Conservation (phyloP, 2,329 filamentous ascomycete genomes). For the Trichoderma aggressivum region DNA sequence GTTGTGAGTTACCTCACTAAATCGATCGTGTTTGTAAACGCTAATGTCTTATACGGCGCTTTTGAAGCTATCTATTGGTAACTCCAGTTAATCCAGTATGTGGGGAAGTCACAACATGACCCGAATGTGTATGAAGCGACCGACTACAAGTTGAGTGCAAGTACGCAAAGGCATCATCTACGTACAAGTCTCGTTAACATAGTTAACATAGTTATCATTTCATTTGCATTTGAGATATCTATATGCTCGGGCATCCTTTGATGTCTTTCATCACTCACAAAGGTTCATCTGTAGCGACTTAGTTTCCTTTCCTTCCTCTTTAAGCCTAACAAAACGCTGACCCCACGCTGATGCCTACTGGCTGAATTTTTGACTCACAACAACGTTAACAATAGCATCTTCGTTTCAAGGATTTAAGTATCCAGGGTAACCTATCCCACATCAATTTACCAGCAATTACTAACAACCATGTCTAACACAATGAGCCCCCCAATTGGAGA, state of each 20-base stretch:
- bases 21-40: not conserved
- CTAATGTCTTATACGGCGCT: not conserved
- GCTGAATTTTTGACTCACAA: not conserved
- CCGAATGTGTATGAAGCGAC: not conserved
- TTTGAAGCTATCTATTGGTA: not conserved
- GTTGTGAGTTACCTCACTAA: not conserved
- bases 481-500: not conserved
- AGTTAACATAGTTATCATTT: not conserved
- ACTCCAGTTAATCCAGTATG: not conserved
- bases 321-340: not conserved
- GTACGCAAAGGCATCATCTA: not conserved
- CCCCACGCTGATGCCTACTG: not conserved
- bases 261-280: not conserved
- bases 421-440: not conserved
- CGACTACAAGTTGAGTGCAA: fast-evolving
- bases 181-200: not conserved
- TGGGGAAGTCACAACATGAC: not conserved
- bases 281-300: not conserved
- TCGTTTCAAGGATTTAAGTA: not conserved
- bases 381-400: not conserved
- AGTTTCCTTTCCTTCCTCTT: not conserved
- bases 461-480: not conserved
- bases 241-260: not conserved
- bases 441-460: not conserved
- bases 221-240: not conserved